A percentile compares a stretch with the other conserved stretches of the same genome.
These are phyloP conservation scores for Mycena sp. DNA, from an alignment of 1,284 basidiomycete species.

Conservation along the genomic window DNA sequence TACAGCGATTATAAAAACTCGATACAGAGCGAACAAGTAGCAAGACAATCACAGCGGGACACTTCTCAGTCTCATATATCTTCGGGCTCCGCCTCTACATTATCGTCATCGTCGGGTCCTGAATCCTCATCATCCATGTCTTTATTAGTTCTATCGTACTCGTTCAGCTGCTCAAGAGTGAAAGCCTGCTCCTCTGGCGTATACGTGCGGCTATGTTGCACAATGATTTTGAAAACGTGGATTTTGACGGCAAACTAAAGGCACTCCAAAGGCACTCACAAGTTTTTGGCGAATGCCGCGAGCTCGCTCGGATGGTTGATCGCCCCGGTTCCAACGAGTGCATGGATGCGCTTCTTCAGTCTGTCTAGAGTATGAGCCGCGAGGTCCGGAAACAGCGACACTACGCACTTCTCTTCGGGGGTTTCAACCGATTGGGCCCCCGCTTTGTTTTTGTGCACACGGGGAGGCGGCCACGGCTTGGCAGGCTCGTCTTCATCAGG, in stretches of 20 bases:
- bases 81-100: constrained; percentile 14
- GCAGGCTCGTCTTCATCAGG: constrained; percentile 43
- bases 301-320: constrained; percentile 8
- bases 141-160: no score
- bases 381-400: not conserved
- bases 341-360: constrained; percentile 4
- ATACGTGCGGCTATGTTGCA: not conserved
- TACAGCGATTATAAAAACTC: not conserved
- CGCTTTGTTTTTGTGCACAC: constrained; percentile 71
- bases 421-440: no score
- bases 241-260: not conserved
- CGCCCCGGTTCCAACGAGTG: constrained; percentile 16
- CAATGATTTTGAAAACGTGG: not conserved
- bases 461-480: constrained; percentile 69
- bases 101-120: not conserved
- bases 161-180: not conserved
- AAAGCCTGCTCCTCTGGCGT: constrained; percentile 2
- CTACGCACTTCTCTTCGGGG: constrained; percentile 9
- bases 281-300: not conserved
- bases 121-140: not conserved
- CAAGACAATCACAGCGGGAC: not conserved
- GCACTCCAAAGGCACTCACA: constrained; percentile 14
- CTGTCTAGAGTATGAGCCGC: not conserved
- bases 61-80: constrained; percentile 4
- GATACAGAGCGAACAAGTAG: no score